Base-by-base conservation (phyloP, 1,284 basidiomycete genomes). In the Ustilago vetiveriae region DNA sequence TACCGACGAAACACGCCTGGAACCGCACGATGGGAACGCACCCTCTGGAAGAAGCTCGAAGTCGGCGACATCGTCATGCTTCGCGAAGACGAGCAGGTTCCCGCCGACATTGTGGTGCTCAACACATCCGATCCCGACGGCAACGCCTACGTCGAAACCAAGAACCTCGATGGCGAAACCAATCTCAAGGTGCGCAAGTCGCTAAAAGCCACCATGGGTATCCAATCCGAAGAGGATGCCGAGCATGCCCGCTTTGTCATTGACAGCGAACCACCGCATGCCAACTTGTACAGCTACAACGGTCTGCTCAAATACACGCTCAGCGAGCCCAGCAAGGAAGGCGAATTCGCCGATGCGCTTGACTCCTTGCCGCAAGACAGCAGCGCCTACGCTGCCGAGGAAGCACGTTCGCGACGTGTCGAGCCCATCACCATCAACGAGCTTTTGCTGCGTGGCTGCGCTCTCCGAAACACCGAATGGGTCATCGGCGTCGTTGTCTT, bases 31-130 rank as follows among this genome's bases (percentile, higher is more conserved):
- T 98, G 94, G 94, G 94, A 97, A 81, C 86, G 94, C 55, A 98
- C 95, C 3, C 84, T 98, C 1, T 98, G 95, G 95, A 98, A 98
- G 85, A 97, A 98, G 85, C 86, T 98, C 43, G 93, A 96, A 82
- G 94, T 97, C 6, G 95, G 95, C n/a, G 95, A 98, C 80, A 84
- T 98, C 22, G 91, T 98, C 22, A 84, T 97, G 2, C 85, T 98
- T 23, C 86, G 90, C 51, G 92, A 97, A 78, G 91, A 97, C 82
- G 95, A 98, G 60, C 93, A 96, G 83, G 90, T 98, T 7, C 94
- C 95, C 0, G 95, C 95, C 7, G 94, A 98, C 79, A 89, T 97
- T 57, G 86, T 95, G 56, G 90, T 98, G 0, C 87, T 98, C 16
- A 90, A 90, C 19, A 91, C 82, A 4, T 82, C 81, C 14, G 83